Base-by-base conservation (phyloP, 2,329 filamentous ascomycete genomes). In the Hymenotorrendiella dingleyae region DNA sequence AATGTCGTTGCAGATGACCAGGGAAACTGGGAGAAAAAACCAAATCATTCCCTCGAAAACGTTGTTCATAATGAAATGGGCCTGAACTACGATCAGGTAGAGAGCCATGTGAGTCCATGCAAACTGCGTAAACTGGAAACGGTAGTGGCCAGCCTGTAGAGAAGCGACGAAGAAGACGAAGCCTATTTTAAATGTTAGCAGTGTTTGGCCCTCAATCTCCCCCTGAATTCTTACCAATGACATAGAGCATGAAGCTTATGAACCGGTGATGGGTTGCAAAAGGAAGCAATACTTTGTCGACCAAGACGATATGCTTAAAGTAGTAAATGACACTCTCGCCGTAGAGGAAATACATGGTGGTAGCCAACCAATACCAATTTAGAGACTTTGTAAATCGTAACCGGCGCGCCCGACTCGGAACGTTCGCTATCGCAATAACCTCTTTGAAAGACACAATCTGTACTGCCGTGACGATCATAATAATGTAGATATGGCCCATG, bases 31-130 rank as follows among this genome's bases (percentile, higher is more conserved):
- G 33, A 98, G 70, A 76, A 97, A 96, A 74, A 98, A 97, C 93
- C 93, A 98, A 64, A 98, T 94, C 86, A 98, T 89, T 69, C 93
- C 93, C 69, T 98, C 93, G 57, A 98, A 94, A 53, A 98, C 85
- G 67, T 98, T 98, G 76, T 98, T 98, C 87, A 98, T 97, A 69
- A 97, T 88, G 65, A 98, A 98, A 65, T 98, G 93, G 11, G 93
- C 90, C 67, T 98, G 90, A 5, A 95, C 90, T 28, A 97, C 91
- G 58, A 98, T 96, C 59, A 98, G 74, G 71, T 94, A 97, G 16
- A 98, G 78, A 4, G 94, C 93, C 90, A 98, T 97, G 65, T 98
- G 93, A 11, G 93, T 97, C 93, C 93, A 98, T 41, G 90, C 93
- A 60, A 97, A 98, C 67, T 98, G 93, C 49, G 90, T 95, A 68